Base-by-base conservation (phyloP, 768 basidiomycete genomes). In the Russula griseocarnosa region DNA sequence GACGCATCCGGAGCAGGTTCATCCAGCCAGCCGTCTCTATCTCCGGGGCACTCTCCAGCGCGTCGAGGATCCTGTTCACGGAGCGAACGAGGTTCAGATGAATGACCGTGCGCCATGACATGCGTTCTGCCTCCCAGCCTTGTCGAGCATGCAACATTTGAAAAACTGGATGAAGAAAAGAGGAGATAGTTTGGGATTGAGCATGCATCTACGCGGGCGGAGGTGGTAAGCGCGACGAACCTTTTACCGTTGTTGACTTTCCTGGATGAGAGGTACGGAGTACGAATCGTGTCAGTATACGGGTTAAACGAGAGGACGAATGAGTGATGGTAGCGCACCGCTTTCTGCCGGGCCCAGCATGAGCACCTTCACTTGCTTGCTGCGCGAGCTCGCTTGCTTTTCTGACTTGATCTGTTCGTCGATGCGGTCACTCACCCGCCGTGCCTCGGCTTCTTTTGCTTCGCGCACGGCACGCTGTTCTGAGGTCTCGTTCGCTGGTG, bases 101-200 rank as follows among this genome's bases (percentile, higher is more conserved):
- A 18, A 92, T 82, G 57, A 92, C 86, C 0, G 85, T 79, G 36
- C 87, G 82, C 90, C 90, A 92, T 38, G 86, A 85, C n/a, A 81
- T 76, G n/a, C 88, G 84, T 70, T 92, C 88, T 53, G 78, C 77
- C 54, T 79, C 79, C 82, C 88, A 90, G 8, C 54, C 53, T 44
- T 58, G 57, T 13, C 40, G 61, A 18, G 54, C 56, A 42, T 49
- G 47, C 24, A 61, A 32, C 62, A 63, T 59, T 54, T 63, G 57
- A 34, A 63, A 63, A 53, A 59, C 63, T 64, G 46, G 3, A 30
- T 22, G 18, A 3, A n/a, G 24, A 46, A 34, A 47, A 49, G 9
- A 13, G 9, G 26, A 3, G 24, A 26, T 24, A 3, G 30, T 10
- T 32, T 1, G 26, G 7, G 14, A 40, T 54, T 64, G 44, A 63